Conservation (phyloP, 179 eudicot species). For the Silene vulgaris region DNA sequence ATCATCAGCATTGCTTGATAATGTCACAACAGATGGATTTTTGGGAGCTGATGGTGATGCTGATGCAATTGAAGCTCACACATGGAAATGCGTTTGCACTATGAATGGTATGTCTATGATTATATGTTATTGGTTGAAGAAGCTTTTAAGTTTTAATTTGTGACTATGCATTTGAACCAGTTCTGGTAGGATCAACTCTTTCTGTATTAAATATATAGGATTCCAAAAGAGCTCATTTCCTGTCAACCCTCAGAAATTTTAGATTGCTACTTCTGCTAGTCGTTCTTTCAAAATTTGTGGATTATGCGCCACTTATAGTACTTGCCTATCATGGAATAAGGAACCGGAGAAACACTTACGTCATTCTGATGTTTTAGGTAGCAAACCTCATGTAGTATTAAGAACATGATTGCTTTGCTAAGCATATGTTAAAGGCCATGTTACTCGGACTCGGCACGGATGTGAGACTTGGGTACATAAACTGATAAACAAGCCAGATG, state of each 20-base stretch:
- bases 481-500: too few species aligned
- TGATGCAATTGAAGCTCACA: slow-evolving; percentile 80
- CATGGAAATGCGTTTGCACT: slow-evolving; percentile 85
- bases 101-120: slow-evolving; percentile 47
- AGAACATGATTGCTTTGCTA: too few species aligned
- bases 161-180: not conserved
- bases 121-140: not conserved
- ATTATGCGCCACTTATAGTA: not conserved
- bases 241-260: not conserved
- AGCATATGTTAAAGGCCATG: too few species aligned
- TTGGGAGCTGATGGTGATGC: slow-evolving; percentile 62
- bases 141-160: not conserved
- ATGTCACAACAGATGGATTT: slow-evolving; percentile 40
- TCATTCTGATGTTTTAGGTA: too few species aligned
- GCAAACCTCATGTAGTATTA: too few species aligned
- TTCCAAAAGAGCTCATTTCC: not conserved
- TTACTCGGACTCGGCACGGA: too few species aligned
- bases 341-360: too few species aligned
- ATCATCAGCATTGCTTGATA: slow-evolving; percentile 45
- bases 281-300: not conserved
- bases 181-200: not conserved
- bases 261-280: not conserved
- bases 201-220: not conserved
- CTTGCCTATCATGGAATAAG: not conserved
- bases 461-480: too few species aligned